phyloP scores from a whole-genome alignment of 306 rosid species.

The Trifolium repens region DNA sequence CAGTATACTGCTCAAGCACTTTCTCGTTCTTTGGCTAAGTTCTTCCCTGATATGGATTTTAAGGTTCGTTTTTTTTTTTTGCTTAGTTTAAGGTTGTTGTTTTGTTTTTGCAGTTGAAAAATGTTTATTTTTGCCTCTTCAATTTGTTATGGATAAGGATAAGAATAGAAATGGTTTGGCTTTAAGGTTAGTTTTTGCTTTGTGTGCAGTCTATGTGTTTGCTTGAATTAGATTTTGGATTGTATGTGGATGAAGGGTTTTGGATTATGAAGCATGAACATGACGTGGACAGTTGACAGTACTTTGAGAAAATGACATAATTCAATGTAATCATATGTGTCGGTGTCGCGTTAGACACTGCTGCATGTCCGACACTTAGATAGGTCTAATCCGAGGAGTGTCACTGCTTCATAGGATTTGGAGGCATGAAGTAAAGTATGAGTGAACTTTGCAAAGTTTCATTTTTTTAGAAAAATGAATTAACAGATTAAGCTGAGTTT shows the following conservation, averaged over 20 bases:
- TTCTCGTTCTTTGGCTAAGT: constrained; percentile 66
- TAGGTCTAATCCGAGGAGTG: background rate
- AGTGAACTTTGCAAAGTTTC: background rate
- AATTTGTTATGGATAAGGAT: constrained; percentile 30
- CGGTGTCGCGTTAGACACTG: background rate
- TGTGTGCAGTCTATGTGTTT: background rate
- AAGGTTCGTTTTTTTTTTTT: constrained; percentile 49
- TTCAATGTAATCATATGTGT: background rate
- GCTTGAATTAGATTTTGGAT: background rate
- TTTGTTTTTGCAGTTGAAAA: background rate
- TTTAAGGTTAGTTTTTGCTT: background rate
- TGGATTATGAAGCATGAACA: background rate
- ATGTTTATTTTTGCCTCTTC: background rate
- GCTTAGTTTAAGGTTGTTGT: constrained; percentile 50
- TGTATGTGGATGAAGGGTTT: background rate
- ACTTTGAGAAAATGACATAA: background rate
- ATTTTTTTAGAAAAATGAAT: background rate
- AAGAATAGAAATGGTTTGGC: background rate
- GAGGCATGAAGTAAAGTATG: background rate
- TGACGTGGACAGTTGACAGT: too few species aligned
- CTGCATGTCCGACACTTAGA: too few species aligned
- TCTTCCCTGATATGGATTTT: constrained; percentile 65
- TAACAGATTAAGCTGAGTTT: background rate
- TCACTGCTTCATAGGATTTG: background rate
- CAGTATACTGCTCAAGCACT: constrained; percentile 63